These are phyloP conservation scores for Magnusiomyces clavatus DNA, from an alignment of 1,139 yeast genomes.

Conservation along the genomic window DNA sequence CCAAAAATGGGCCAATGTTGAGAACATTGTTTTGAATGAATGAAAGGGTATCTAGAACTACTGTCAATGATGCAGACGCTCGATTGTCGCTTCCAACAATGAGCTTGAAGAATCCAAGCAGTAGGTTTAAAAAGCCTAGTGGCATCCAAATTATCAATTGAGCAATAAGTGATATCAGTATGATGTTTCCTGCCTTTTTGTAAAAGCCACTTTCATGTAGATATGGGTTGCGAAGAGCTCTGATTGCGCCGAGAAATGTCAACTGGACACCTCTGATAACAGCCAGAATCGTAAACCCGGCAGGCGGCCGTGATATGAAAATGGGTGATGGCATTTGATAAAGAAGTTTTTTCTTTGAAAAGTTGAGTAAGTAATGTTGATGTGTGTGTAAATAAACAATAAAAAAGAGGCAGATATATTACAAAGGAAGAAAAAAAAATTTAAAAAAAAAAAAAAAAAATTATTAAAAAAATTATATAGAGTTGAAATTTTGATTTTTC, in stretches of 20 bases:
- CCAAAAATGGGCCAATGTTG: slow-evolving; percentile 39
- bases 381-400: neutral
- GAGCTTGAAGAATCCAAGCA: slow-evolving; percentile 16
- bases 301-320: slow-evolving; percentile 43
- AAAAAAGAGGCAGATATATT: neutral
- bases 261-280: slow-evolving; percentile 49
- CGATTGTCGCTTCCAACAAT: neutral
- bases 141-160: slow-evolving; percentile 38
- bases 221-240: slow-evolving; percentile 43
- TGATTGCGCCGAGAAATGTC: slow-evolving; percentile 42
- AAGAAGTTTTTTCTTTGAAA: neutral
- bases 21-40: slow-evolving; percentile 36
- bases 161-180: slow-evolving; percentile 34
- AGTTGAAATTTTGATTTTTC: too few species aligned
- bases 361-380: too few species aligned
- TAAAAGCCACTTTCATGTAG: slow-evolving; percentile 33
- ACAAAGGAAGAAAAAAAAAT: neutral
- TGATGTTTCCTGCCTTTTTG: slow-evolving; percentile 32
- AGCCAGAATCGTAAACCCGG: slow-evolving; percentile 41
- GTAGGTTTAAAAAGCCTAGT: slow-evolving; percentile 18
- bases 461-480: neutral
- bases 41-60: slow-evolving; percentile 23
- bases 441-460: neutral
- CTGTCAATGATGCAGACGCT: too few species aligned
- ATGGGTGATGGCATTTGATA: slow-evolving; percentile 45